A percentile compares a stretch with the other conserved stretches of the same genome.
These are phyloP conservation scores for Apiospora malaysiana DNA, from an alignment of 2,329 filamentous ascomycete genomes.

Conservation along the genomic window DNA sequence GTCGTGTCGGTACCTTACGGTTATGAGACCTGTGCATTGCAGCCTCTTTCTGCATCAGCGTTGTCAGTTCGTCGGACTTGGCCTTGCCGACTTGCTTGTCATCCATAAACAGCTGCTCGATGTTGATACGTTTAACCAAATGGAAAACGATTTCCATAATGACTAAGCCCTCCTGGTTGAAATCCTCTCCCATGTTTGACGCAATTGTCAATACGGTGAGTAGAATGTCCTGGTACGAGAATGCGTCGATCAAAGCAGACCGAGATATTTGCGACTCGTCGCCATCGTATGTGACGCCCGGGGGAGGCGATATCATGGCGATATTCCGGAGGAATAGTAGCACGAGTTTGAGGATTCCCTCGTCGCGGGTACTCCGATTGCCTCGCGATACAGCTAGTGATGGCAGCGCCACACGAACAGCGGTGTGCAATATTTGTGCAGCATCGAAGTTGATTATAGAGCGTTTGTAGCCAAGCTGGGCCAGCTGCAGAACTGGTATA, in stretches of 20 bases:
- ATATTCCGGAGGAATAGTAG: constrained; percentile 91
- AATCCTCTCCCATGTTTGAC: constrained; percentile 94
- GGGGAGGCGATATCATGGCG: constrained; percentile 79
- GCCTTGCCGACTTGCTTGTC: constrained; percentile 72
- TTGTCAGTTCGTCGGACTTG: constrained; percentile 74
- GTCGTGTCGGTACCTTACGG: constrained; percentile 80
- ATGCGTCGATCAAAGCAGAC: constrained; percentile 86
- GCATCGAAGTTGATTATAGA: constrained; percentile 84
- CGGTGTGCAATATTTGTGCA: constrained; percentile 77
- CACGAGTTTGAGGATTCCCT: constrained; percentile 89
- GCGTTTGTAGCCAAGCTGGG: constrained; percentile 89
- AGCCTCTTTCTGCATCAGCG: constrained; percentile 80
- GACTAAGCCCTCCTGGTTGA: constrained; percentile 85
- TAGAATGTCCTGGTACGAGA: constrained; percentile 90
- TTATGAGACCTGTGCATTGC: constrained; percentile 81
- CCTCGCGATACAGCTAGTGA: constrained; percentile 80
- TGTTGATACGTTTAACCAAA: constrained; percentile 86
- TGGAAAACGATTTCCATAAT: constrained; percentile 93
- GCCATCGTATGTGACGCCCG: constrained; percentile 77
- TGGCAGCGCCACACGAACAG: constrained; percentile 81
- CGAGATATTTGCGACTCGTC: constrained; percentile 89
- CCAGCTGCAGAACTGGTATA: constrained; percentile 84
- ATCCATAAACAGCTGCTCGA: constrained; percentile 84
- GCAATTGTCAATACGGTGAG: constrained; percentile 83
- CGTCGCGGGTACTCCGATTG: constrained; percentile 80